Base-by-base conservation (phyloP, 306 rosid species). In the Corylus heterophylla region DNA sequence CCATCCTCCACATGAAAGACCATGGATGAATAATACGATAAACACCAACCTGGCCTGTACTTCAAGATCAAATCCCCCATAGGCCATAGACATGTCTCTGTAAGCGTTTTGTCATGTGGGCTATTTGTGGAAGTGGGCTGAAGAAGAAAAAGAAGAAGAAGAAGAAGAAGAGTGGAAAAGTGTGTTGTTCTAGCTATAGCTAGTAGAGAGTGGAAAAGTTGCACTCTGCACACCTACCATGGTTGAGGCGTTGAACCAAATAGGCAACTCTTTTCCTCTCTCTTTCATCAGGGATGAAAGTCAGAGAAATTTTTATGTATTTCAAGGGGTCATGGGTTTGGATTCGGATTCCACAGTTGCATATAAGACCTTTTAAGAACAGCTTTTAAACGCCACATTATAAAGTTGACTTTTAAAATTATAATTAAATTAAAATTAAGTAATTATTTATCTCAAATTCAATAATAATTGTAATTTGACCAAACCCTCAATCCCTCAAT, bases 1-100 rank as follows among this genome's bases (percentile, higher is more conserved):
- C 37, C 58, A 66, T 9, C 71, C 18, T 71, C 39, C 54, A 45
- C 55, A 45, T 71, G 74, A 7, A 71, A 25, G 74, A 71, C 2
- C 74, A 22, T 71, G 74, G 71, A 71, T 48, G 37, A 71, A 39
- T 20, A 45, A 69, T 4, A 44, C 12, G 17, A 20, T 20, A 48
- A 45, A 71, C 11, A 71, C 10, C 20, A 50, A 66, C 63, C 63
- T 7, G n/a, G 35, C 63, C 63, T 7, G n/a, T 2, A 31, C 35
- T 31, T 31, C 2, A 31, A 31, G 35, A 31, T 31, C 35, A 31
- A 31, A 31, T 31, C 35, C 35, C 35, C 35, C 35, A 31, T 31
- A 31, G 35, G 35, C 35, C 35, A 31, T 31, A 31, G 44, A 39
- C 44, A 39, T 39, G 44, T 4, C 44, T 39, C 44, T 5, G 44